Conservation (phyloP, 805 yeast genomes). For the Wickerhamiella lipophila region DNA sequence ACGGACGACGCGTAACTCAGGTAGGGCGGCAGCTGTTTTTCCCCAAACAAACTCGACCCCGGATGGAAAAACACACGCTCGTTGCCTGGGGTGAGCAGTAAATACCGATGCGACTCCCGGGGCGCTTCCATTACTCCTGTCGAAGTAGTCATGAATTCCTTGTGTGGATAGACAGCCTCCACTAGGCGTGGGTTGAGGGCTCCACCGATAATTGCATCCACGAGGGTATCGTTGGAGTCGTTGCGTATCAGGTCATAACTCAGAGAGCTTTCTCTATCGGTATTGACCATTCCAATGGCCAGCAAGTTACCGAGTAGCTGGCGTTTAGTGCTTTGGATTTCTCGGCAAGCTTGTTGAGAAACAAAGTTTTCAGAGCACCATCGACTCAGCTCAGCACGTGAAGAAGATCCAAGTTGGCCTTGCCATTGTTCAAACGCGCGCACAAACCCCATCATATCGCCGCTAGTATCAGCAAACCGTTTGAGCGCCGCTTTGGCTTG, state of each 20-base stretch:
- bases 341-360: constrained; percentile 53
- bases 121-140: constrained; percentile 79
- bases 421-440: constrained; percentile 47
- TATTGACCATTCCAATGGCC: constrained; percentile 66
- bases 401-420: constrained; percentile 21
- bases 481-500: constrained; percentile 35
- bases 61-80: constrained; percentile 77
- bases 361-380: constrained; percentile 47
- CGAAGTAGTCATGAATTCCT: constrained; percentile 54
- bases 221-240: constrained; percentile 43
- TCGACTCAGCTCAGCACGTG: constrained; percentile 26
- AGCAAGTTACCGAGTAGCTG: constrained; percentile 61
- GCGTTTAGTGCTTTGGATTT: constrained; percentile 53
- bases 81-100: constrained; percentile 61
- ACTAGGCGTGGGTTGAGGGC: constrained; percentile 76
- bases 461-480: constrained; percentile 32
- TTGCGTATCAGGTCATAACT: constrained; percentile 22
- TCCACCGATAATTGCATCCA: constrained; percentile 63
- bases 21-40: constrained; percentile 35
- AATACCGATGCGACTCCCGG: constrained; percentile 61
- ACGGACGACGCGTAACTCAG: constrained; percentile 48
- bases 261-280: constrained; percentile 32
- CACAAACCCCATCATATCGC: constrained; percentile 63
- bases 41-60: constrained; percentile 58
- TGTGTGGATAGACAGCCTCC: constrained; percentile 68